phyloP scores from a whole-genome alignment of 2,329 filamentous ascomycete genomes.

The Niveomyces coronatus region DNA sequence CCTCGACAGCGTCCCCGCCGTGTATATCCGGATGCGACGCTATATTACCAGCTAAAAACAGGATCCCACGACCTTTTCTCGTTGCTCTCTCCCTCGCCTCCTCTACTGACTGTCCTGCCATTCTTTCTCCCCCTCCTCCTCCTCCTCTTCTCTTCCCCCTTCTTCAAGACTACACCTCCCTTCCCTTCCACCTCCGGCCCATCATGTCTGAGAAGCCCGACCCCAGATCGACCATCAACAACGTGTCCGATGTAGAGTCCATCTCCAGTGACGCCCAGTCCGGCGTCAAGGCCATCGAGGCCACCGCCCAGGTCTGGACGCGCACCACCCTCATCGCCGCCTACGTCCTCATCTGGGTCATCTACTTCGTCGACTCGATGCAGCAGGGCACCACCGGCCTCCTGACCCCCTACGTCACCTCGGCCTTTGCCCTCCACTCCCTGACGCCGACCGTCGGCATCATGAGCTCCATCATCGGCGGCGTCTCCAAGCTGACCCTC shows the following conservation, averaged over 20 bases:
- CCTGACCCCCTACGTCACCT: constrained; percentile 38
- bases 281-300: constrained; percentile 30
- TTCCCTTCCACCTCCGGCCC: too few species aligned
- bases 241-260: constrained; percentile 8
- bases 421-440: constrained; percentile 41
- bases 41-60: too few species aligned
- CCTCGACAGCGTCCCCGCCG: too few species aligned
- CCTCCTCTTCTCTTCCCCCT: background rate
- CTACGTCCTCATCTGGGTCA: constrained; percentile 34
- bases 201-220: too few species aligned
- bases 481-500: constrained; percentile 53
- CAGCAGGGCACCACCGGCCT: constrained; percentile 27
- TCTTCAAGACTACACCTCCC: too few species aligned
- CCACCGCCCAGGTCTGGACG: constrained; percentile 29
- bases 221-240: background rate
- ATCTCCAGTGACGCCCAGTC: constrained; percentile 17
- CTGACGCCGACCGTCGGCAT: constrained; percentile 43
- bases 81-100: too few species aligned
- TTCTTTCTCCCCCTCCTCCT: too few species aligned
- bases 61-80: too few species aligned
- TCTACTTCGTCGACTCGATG: constrained; percentile 37
- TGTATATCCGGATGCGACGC: too few species aligned
- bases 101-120: too few species aligned
- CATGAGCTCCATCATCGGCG: constrained; percentile 43
- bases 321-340: constrained; percentile 26